Conservation (phyloP, 306 rosid species). For the Vigna trinervia region DNA sequence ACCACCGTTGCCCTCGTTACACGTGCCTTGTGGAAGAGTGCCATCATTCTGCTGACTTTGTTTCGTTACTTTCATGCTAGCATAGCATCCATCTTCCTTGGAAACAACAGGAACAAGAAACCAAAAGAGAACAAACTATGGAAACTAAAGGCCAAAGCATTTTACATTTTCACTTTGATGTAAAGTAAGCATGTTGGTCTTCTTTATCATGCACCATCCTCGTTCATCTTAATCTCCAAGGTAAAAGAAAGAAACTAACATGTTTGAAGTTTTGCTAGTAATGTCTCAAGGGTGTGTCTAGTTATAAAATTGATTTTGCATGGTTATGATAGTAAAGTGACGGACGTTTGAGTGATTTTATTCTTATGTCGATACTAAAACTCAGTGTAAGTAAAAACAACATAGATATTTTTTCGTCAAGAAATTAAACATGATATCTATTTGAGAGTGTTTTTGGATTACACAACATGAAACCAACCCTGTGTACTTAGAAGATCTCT, state of each 20-base stretch:
- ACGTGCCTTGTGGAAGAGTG: slow-evolving; percentile 52
- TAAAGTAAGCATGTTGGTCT: background rate
- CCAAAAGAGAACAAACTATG: slow-evolving; percentile 14
- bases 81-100: slow-evolving; percentile 28
- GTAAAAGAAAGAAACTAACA: background rate
- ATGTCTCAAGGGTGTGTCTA: background rate
- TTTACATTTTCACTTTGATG: background rate
- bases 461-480: background rate
- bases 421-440: too few relatives aligned
- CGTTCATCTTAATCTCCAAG: slow-evolving; percentile 1
- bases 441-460: background rate
- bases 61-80: slow-evolving; percentile 73
- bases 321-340: background rate
- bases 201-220: background rate
- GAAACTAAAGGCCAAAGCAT: background rate
- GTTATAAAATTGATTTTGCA: background rate
- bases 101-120: slow-evolving; percentile 34
- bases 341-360: background rate
- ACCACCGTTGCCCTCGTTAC: slow-evolving; percentile 50
- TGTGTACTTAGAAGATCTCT: background rate
- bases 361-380: background rate
- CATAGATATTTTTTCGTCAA: background rate
- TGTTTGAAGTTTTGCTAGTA: background rate
- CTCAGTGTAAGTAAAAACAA: too few relatives aligned
- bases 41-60: slow-evolving; percentile 54